Base-by-base conservation (phyloP, 768 basidiomycete genomes). In the Artomyces pyxidatus region DNA sequence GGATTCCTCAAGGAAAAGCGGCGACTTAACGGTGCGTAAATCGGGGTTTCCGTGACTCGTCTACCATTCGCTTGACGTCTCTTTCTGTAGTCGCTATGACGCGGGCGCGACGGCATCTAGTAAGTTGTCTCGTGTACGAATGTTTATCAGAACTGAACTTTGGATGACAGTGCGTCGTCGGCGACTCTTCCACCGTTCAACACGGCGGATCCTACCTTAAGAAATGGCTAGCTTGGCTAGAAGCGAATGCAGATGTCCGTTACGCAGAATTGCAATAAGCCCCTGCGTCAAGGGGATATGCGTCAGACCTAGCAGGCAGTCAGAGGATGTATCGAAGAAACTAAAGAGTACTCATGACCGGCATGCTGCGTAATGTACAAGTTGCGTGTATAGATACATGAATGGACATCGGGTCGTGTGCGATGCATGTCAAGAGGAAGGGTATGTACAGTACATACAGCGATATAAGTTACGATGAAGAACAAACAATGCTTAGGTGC, bases 1-100 rank as follows among this genome's bases (percentile, higher is more conserved):
- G 95, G 95, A 0, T 99, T 99, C 64, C 65, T 99, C 60, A 89
- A 86, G 61, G 96, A 99, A 61, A 87, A 90, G 57, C 74, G 96
- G 41, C 71, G 96, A 30, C 68, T 99, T 60, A 99, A 99, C 61
- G 89, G 86, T 83, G 56, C 41, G 75, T n/a, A n/a, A n/a, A n/a
- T n/a, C n/a, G n/a, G n/a, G n/a, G n/a, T n/a, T 16, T 32, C 49
- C 9, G 19, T 14, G n/a, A 45, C 10, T 32, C 7, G 41, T 35
- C 10, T 27, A 21, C n/a, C 6, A 14, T 23, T 32, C 16, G 7
- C 44, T 32, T 21, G 8, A 44, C 17, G 52, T 28, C 32, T 27
- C 30, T 45, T n/a, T 17, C 45, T 47, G 5, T 37, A 89, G 87
- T 92, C 50, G 89, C 88, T 0, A 92, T 92, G 93, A 97, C 93